Base-by-base conservation (phyloP, 345 rosid species). In the Brassica rapa region DNA sequence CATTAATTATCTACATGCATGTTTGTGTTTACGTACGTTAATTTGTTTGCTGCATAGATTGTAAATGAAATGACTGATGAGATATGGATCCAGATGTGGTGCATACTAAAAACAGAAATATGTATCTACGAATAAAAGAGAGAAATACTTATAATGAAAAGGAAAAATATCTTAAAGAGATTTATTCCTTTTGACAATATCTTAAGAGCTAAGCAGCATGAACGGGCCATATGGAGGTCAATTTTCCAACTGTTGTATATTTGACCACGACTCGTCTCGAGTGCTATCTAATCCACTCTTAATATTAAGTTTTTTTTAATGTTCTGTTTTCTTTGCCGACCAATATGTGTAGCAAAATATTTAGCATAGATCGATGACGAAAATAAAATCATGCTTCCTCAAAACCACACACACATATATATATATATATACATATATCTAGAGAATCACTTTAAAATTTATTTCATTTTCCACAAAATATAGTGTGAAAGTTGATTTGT, bases 251-350 rank as follows among this genome's bases (percentile, higher is more conserved):
- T 67, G 60, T 68, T 27, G 35, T 39, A 41, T 8, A 74, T 37
- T 4, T 33, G 79, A 75, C 57, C 37, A 7, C 75, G 55, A 69
- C 80, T 70, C 74, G 71, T 25, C 65, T 33, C 71, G 16, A 77
- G 71, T 55, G 76, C 81, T 29, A 16, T 51, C 3, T 27, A 3
- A 19, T 19, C 70, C 16, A 77, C 75, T 77, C 75, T 69, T 57
- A 21, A 68, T 60, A 32, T 68, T 75, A 10, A 56, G 23, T 25
- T 41, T 41, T 41, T 41, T 46, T 46, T 12, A 46, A 46, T 19
- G 53, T 46, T 46, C 15, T 46, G 1, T 67, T 77, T 63, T 70
- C 80, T 77, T 63, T 77, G 80, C 63, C 80, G 75, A 77, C 80
- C 75, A 77, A 63, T 24, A 33, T 6, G 2, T 49, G 15, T 69